These are phyloP conservation scores for Cryptococcus sp. DNA, from an alignment of 1,284 basidiomycete genomes.

Conservation along the genomic window DNA sequence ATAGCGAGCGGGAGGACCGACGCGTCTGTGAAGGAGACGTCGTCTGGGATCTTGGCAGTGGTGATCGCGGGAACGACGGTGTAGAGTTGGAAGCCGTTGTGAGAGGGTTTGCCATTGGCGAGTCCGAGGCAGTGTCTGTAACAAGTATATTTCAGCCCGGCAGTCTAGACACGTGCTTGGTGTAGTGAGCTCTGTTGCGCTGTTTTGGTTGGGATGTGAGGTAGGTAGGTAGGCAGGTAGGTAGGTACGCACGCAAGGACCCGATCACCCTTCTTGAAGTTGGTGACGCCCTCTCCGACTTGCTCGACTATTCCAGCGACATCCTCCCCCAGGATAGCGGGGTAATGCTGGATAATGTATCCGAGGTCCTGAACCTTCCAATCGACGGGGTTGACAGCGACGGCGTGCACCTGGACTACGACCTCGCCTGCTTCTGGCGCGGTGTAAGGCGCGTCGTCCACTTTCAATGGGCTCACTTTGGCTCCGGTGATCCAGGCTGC, in stretches of 20 bases:
- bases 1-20: slow-evolving; percentile 20
- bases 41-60: slow-evolving; percentile 3
- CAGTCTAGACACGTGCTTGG: no score
- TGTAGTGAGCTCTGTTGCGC: no score
- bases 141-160: no score
- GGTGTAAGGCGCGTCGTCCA: not conserved
- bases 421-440: slow-evolving; percentile 7
- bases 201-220: no score
- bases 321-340: slow-evolving; percentile 20
- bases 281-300: slow-evolving; percentile 20
- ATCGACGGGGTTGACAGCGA: slow-evolving; percentile 26
- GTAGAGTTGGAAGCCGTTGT: no score
- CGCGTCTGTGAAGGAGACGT: slow-evolving; percentile 10
- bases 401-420: slow-evolving; percentile 15
- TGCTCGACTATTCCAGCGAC: slow-evolving; percentile 19
- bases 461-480: no score
- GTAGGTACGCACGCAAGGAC: slow-evolving; percentile 24
- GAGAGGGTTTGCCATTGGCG: no score
- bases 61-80: no score
- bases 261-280: slow-evolving; percentile 21
- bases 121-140: no score
- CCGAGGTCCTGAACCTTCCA: slow-evolving; percentile 18
- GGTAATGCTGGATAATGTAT: not conserved
- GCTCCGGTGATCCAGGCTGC: no score
- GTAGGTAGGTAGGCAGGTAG: no score